These are phyloP conservation scores for Ogataea paradorogensis DNA, from an alignment of 805 yeast genomes.

Conservation along the genomic window DNA sequence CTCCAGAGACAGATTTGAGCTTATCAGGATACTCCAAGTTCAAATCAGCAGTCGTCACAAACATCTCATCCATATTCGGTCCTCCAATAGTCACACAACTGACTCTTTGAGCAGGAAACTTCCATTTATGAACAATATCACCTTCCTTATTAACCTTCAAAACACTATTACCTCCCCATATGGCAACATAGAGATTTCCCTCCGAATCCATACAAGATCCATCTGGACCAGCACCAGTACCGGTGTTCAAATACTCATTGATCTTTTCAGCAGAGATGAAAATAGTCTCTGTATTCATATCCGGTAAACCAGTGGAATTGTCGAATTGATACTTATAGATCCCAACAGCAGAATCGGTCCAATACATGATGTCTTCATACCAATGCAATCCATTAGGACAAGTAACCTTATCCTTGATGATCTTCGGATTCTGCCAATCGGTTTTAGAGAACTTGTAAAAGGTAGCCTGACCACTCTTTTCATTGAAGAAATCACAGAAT, in stretches of 20 bases:
- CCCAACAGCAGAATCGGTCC: constrained; percentile 51
- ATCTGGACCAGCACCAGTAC: constrained; percentile 67
- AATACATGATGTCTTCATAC: constrained; percentile 42
- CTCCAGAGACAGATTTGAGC: constrained; percentile 33
- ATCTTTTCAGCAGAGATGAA: constrained; percentile 33
- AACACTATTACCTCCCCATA: constrained; percentile 60
- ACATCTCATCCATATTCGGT: constrained; percentile 50
- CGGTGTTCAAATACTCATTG: constrained; percentile 13
- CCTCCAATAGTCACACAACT: constrained; percentile 76
- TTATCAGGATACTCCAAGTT: constrained; percentile 39
- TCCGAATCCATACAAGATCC: constrained; percentile 62
- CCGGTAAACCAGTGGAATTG: constrained; percentile 30
- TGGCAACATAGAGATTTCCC: constrained; percentile 61
- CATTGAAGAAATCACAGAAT: constrained; percentile 46
- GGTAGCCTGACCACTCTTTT: constrained; percentile 50
- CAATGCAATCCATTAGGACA: constrained; percentile 77
- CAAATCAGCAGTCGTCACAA: constrained; percentile 64
- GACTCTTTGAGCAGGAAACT: constrained; percentile 57
- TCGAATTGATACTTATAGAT: constrained; percentile 47
- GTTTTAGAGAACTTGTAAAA: constrained; percentile 41
- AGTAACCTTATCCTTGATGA: constrained; percentile 38
- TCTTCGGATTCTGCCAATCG: constrained; percentile 26
- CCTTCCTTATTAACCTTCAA: constrained; percentile 53
- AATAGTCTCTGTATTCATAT: constrained; percentile 35
- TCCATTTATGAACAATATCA: constrained; percentile 45